Evolutionary conservation across 2,329 filamentous ascomycete species (phyloP).

Genomic region (Diaporthe capsici): DNA sequence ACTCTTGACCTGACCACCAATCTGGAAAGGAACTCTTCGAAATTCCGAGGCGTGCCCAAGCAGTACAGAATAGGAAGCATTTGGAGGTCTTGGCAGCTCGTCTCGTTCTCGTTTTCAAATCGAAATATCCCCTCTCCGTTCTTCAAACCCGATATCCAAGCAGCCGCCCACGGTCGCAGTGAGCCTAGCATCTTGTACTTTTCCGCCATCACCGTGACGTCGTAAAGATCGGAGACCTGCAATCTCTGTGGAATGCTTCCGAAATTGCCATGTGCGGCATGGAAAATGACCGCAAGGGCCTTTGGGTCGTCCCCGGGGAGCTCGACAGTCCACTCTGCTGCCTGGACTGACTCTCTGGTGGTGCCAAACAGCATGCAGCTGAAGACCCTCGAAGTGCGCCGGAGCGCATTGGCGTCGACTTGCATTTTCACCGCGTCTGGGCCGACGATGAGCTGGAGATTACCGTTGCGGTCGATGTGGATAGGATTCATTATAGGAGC

Average conservation of each 20-base stretch:
- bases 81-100: background rate
- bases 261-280: constrained; percentile 22
- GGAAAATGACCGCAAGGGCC: background rate
- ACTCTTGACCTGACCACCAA: too few species aligned
- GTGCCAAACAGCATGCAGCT: constrained; percentile 10
- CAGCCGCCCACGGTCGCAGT: background rate
- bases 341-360: background rate
- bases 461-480: constrained; percentile 16
- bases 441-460: constrained; percentile 27
- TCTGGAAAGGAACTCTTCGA: too few species aligned
- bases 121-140: too few species aligned
- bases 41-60: too few species aligned
- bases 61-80: background rate
- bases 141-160: background rate
- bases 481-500: too few species aligned
- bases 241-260: background rate
- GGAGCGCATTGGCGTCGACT: constrained; percentile 11
- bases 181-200: constrained; percentile 12
- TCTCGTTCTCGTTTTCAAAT: background rate
- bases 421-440: background rate
- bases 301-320: constrained; percentile 23
- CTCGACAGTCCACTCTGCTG: background rate
- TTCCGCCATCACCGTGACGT: background rate
- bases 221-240: background rate
- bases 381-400: background rate